Evolutionary conservation across 2,329 filamentous ascomycete species (phyloP).

Genomic region (Teratosphaeriaceae sp.): DNA sequence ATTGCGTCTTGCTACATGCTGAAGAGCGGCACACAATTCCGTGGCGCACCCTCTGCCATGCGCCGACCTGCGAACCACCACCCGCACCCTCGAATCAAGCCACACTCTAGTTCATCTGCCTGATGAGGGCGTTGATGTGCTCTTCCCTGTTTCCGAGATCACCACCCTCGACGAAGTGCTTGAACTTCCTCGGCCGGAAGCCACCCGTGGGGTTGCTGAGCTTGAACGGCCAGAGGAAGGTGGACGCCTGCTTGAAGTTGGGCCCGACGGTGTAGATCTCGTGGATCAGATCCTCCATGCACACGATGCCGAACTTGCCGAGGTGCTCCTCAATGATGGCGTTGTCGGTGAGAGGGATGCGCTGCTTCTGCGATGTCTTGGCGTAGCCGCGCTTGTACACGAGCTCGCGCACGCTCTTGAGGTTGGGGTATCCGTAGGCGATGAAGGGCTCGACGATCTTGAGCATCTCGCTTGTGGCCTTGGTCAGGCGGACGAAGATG

Average conservation of each 20-base stretch:
- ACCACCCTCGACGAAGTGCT: slow-evolving; percentile 98
- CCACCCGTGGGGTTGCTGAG: slow-evolving; percentile 96
- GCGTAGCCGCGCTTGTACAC: slow-evolving; percentile 99
- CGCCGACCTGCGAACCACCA: neutral
- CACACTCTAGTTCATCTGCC: slow-evolving; percentile 85
- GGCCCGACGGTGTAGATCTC: slow-evolving; percentile 98
- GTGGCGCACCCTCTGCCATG: no score
- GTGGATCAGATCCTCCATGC: slow-evolving; percentile 98
- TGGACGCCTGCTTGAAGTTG: slow-evolving; percentile 96
- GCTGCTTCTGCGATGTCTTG: slow-evolving; percentile 92
- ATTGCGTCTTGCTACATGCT: no score
- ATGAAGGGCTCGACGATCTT: slow-evolving; percentile 99
- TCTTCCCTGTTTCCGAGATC: slow-evolving; percentile 98
- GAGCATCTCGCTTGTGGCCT: slow-evolving; percentile 95
- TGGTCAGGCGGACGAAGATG: slow-evolving; percentile 95
- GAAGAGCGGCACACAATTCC: no score
- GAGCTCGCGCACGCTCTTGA: slow-evolving; percentile 98
- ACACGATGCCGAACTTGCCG: slow-evolving; percentile 98
- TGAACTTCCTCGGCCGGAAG: slow-evolving; percentile 96
- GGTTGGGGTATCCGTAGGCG: slow-evolving; percentile 98
- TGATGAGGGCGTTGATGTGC: slow-evolving; percentile 91
- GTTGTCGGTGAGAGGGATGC: slow-evolving; percentile 94
- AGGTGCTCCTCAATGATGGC: slow-evolving; percentile 93
- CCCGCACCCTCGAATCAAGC: neutral
- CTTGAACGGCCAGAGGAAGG: slow-evolving; percentile 99